Percentiles rank a stretch among this genome's conserved stretches.
Conservation (phyloP, 768 basidiomycete species). For the Kwoniella newhampshirensis region DNA sequence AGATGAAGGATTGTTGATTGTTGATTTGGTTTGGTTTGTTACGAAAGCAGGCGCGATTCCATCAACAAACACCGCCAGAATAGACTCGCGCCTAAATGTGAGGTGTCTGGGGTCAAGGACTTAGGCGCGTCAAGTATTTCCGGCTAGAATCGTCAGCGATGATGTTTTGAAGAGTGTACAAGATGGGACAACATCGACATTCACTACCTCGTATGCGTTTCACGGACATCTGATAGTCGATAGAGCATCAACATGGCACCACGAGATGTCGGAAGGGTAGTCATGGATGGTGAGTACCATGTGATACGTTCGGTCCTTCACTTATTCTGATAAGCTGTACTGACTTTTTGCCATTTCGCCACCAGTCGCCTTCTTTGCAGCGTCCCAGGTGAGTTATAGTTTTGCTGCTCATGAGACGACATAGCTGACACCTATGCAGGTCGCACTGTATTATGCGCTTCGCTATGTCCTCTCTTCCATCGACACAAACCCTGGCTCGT, state of each 20-base stretch:
- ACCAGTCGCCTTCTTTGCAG: conserved; percentile 53
- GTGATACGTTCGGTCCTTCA: neutral
- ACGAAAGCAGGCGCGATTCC: conserved; percentile 8
- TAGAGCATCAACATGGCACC: conserved; percentile 33
- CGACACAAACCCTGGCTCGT: conserved; percentile 42
- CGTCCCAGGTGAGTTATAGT: conserved; percentile 42
- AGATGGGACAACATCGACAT: no score
- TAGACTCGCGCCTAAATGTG: neutral
- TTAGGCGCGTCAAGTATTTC: neutral
- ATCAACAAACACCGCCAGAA: neutral
- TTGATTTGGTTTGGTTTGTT: conserved; percentile 1
- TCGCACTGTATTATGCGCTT: conserved; percentile 54
- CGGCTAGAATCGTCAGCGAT: neutral
- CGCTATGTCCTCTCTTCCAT: conserved; percentile 52
- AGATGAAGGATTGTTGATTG: neutral
- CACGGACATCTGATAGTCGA: conserved; percentile 7
- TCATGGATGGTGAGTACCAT: conserved; percentile 47
- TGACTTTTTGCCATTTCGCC: neutral
- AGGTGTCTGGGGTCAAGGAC: neutral
- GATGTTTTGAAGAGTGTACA: neutral
- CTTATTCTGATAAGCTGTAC: no score
- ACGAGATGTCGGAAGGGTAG: conserved; percentile 47
- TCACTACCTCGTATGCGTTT: no score
- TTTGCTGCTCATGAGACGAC: neutral
- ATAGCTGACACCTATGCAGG: conserved; percentile 24